A percentile compares a stretch with the other conserved stretches of the same genome.
Conservation (phyloP, 306 rosid genomes). For the Boehmeria nivea region DNA sequence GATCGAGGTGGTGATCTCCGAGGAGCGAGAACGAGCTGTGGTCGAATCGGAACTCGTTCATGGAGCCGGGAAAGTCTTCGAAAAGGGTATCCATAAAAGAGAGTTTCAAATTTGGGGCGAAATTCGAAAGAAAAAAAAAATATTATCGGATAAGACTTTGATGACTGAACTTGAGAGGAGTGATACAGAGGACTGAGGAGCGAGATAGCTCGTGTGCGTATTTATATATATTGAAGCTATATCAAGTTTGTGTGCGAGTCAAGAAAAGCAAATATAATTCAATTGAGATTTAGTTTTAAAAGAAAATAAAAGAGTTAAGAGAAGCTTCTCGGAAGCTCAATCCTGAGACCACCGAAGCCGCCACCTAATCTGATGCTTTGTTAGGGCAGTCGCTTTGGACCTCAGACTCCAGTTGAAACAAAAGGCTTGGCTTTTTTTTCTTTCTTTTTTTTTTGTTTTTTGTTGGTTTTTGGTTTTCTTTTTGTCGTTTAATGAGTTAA, state of each 20-base stretch:
- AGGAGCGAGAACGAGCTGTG: slow-evolving; percentile 27
- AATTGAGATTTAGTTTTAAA: too few species aligned
- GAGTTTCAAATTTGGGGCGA: neutral
- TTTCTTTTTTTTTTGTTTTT: too few species aligned
- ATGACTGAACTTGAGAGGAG: neutral
- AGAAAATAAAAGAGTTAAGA: neutral
- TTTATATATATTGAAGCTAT: neutral
- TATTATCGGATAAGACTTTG: too few species aligned
- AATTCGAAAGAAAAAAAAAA: neutral
- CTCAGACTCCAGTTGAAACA: too few species aligned
- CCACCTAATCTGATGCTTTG: slow-evolving; percentile 3
- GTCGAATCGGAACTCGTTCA: slow-evolving; percentile 32
- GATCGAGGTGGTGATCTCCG: slow-evolving; percentile 11
- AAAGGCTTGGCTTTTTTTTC: too few species aligned
- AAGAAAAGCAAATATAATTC: neutral
- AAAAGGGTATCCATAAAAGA: slow-evolving; percentile 29
- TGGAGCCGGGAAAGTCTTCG: slow-evolving; percentile 25
- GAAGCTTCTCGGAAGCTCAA: slow-evolving; percentile 8
- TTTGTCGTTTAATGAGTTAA: too few species aligned
- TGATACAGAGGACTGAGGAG: neutral
- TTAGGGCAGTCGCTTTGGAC: slow-evolving; percentile 18
- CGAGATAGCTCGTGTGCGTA: neutral
- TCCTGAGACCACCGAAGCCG: slow-evolving; percentile 8
- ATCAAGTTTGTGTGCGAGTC: neutral
- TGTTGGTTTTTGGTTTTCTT: too few species aligned